phyloP scores from a whole-genome alignment of 1,139 yeast species.

The Pichia sp. region DNA sequence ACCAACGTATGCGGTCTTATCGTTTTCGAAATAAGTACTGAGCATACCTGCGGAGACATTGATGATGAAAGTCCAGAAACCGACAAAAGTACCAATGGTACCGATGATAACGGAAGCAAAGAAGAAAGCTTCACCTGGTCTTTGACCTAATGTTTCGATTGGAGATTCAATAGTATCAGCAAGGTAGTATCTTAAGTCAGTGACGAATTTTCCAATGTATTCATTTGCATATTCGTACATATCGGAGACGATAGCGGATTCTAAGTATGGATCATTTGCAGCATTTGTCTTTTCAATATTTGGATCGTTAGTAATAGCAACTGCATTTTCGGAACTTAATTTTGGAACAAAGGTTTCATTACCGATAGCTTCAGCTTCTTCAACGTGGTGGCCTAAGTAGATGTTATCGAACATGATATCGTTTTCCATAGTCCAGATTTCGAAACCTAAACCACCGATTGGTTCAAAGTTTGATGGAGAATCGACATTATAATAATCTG shows the following conservation, averaged over 20 bases:
- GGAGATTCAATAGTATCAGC: slow-evolving; percentile 44
- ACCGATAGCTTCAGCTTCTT: slow-evolving; percentile 82
- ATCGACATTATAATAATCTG: slow-evolving; percentile 59
- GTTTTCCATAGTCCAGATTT: slow-evolving; percentile 84
- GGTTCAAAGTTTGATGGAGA: slow-evolving; percentile 62
- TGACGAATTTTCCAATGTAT: slow-evolving; percentile 19
- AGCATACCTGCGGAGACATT: slow-evolving; percentile 29
- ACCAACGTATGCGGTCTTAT: slow-evolving; percentile 14
- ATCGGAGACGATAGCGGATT: slow-evolving; percentile 24
- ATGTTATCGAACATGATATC: slow-evolving; percentile 78
- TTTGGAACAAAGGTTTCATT: slow-evolving; percentile 71
- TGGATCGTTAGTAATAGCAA: slow-evolving; percentile 39
- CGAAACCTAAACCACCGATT: slow-evolving; percentile 84
- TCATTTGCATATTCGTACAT: slow-evolving; percentile 26
- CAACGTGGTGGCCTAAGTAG: slow-evolving; percentile 77
- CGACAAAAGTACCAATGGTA: slow-evolving; percentile 42
- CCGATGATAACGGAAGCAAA: slow-evolving; percentile 44
- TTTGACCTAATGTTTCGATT: slow-evolving; percentile 37
- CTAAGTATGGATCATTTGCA: slow-evolving; percentile 19
- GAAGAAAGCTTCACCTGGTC: slow-evolving; percentile 50
- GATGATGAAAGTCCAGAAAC: slow-evolving; percentile 38
- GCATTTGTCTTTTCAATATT: slow-evolving; percentile 32
- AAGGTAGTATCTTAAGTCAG: slow-evolving; percentile 31
- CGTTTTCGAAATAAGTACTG: slow-evolving; percentile 14
- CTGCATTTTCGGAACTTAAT: slow-evolving; percentile 51